phyloP scores from a whole-genome alignment of 1,284 basidiomycete genomes.

The Exsudoporus floridanus region DNA sequence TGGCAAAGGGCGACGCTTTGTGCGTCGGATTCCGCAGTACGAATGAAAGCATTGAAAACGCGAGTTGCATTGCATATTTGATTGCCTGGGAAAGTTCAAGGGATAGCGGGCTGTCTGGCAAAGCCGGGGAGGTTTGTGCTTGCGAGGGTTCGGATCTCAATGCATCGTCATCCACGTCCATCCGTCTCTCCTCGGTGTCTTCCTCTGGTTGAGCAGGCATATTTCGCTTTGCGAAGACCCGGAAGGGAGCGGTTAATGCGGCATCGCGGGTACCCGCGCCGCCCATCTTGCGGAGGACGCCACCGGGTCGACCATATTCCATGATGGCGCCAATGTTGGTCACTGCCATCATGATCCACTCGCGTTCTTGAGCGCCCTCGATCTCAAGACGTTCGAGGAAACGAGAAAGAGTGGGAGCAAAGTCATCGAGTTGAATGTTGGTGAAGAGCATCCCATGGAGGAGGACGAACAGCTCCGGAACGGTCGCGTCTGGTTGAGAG shows the following conservation, averaged over 20 bases:
- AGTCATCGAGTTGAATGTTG: slow-evolving; percentile 90
- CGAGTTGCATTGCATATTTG: slow-evolving; percentile 73
- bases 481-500: slow-evolving; percentile 72
- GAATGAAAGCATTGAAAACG: slow-evolving; percentile 77
- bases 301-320: slow-evolving; percentile 83
- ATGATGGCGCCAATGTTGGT: slow-evolving; percentile 81
- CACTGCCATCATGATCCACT: slow-evolving; percentile 95
- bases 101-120: slow-evolving; percentile 36
- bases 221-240: slow-evolving; percentile 47
- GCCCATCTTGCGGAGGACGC: slow-evolving; percentile 64
- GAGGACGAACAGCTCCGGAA: slow-evolving; percentile 84
- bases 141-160: slow-evolving; percentile 14
- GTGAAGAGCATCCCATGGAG: slow-evolving; percentile 97
- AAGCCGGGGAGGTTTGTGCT: slow-evolving; percentile 39
- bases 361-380: slow-evolving; percentile 76
- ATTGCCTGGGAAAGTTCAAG: slow-evolving; percentile 61
- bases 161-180: slow-evolving; percentile 66
- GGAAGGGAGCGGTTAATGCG: slow-evolving; percentile 38
- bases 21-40: slow-evolving; percentile 67
- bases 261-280: slow-evolving; percentile 41
- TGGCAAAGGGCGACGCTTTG: slow-evolving; percentile 54
- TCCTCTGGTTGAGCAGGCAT: slow-evolving; percentile 30
- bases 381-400: slow-evolving; percentile 86
- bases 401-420: slow-evolving; percentile 75
- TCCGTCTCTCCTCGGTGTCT: slow-evolving; percentile 54